These are phyloP conservation scores for Sporothrix brasiliensis DNA, from an alignment of 2,329 filamentous ascomycete genomes.

Conservation along the genomic window DNA sequence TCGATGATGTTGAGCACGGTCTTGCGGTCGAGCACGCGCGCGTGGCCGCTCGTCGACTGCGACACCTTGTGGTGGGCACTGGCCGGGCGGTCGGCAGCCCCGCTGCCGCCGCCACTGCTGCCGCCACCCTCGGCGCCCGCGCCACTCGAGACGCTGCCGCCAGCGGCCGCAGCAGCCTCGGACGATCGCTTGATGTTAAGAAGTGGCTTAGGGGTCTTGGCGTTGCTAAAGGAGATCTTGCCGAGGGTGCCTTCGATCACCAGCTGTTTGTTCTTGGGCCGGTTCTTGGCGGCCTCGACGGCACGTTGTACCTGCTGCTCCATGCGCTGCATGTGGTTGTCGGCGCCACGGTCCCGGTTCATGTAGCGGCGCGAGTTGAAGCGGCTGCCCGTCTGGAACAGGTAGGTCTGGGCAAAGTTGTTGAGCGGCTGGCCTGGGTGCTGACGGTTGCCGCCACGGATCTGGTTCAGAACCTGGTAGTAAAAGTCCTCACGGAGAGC, in stretches of 20 bases:
- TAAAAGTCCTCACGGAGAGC: conserved; percentile 93
- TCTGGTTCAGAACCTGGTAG: conserved; percentile 95
- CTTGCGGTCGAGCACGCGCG: conserved; percentile 73
- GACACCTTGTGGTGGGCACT: conserved; percentile 41
- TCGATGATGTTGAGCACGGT: conserved; percentile 85
- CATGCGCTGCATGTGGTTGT: conserved; percentile 99
- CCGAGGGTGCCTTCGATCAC: conserved; percentile 95
- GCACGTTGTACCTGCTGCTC: conserved; percentile 97
- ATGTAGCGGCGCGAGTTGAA: conserved; percentile 74
- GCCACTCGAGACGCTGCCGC: conserved; percentile 32
- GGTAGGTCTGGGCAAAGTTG: conserved; percentile 96
- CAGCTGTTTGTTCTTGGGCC: conserved; percentile 95
- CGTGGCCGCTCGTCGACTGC: conserved; percentile 31
- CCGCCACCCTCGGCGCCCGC: conserved; percentile 42
- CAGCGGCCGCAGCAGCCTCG: not conserved
- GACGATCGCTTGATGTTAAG: conserved; percentile 82
- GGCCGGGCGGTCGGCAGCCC: conserved; percentile 2
- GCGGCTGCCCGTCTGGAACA: conserved; percentile 90
- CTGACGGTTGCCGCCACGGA: conserved; percentile 84
- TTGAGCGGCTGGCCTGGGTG: conserved; percentile 91
- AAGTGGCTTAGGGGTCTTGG: conserved; percentile 92
- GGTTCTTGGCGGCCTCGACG: conserved; percentile 94
- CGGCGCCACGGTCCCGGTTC: conserved; percentile 68
- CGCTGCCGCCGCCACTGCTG: not conserved
- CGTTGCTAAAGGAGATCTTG: conserved; percentile 98